Evolutionary conservation across 768 basidiomycete species (phyloP).

Genomic region (Boletus rex-veris): DNA sequence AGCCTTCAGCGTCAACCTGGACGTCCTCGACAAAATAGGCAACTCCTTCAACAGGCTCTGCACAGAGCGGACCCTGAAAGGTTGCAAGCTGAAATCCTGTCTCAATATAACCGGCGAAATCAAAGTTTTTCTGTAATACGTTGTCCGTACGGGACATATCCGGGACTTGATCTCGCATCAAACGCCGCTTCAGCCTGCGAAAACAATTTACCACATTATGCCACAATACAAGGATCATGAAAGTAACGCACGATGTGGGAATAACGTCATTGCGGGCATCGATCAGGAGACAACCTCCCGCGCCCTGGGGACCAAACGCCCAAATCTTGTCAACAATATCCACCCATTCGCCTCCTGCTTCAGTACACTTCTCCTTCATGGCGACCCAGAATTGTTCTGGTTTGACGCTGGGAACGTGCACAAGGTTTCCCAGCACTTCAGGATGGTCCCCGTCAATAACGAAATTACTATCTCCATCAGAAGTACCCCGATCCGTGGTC

Average conservation of each 20-base stretch:
- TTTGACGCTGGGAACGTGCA: constrained; percentile 59
- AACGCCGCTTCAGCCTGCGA: constrained; percentile 49
- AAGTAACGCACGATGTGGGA: constrained; percentile 53
- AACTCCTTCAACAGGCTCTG: constrained; percentile 91
- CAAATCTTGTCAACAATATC: constrained; percentile 70
- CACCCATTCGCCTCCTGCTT: constrained; percentile 77
- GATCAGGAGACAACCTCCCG: constrained; percentile 83
- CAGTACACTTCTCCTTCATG: constrained; percentile 58
- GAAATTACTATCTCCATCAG: constrained; percentile 7
- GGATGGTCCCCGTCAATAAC: constrained; percentile 37
- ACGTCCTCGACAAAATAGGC: constrained; percentile 85
- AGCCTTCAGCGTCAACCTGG: constrained; percentile 52
- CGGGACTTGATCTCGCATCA: constrained; percentile 37
- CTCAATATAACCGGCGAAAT: constrained; percentile 84
- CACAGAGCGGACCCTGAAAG: constrained; percentile 92
- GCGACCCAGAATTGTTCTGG: constrained; percentile 80
- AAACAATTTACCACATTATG: constrained; percentile 2
- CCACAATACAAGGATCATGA: constrained; percentile 3
- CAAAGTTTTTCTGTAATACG: constrained; percentile 35
- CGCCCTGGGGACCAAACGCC: constrained; percentile 88
- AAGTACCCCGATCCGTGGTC: constrained; percentile 33
- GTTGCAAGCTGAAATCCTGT: constrained; percentile 94
- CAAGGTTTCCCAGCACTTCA: constrained; percentile 54
- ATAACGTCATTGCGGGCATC: constrained; percentile 55
- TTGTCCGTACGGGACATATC: constrained; percentile 32